Evolutionary conservation across 1,284 basidiomycete species (phyloP), one percentile per base, ranked within the genome.

Genomic region (Tylopilus sp.): DNA sequence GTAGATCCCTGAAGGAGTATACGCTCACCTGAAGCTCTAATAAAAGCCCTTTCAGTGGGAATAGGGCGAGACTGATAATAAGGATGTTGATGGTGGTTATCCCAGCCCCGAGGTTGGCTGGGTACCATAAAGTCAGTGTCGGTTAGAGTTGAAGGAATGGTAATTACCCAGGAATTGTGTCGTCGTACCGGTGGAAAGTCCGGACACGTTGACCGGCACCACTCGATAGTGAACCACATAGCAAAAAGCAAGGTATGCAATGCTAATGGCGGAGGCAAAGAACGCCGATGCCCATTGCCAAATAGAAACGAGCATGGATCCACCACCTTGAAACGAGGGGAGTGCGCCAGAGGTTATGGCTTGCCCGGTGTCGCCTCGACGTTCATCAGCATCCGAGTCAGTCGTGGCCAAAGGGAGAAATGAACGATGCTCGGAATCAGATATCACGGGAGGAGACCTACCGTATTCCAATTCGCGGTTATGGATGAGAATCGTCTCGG

Each of bases 181-280:
- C 12, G 36, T 23, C 2, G 34, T 28, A 30, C 16, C 11, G n/a
- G 25, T 10, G 3, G 43, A 26, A 21, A 47, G 28, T 4, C 43
- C 39, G 6, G 44, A 15, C 8, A 48, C 40, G 0, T 35, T 31
- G 16, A 34, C 53, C n/a, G 44, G 53, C 3, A 55, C 54, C 9
- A 56, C 33, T 11, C 30, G 54, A 37, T 56, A 46, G 30, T 55
- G 54, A 33, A 53, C 54, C 29, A 39, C 40, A 15, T 56, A 55
- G 18, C 54, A 55, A 30, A 55, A 55, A 1, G 44, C 21, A 19
- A 55, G 54, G 21, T 56, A 55, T 1, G 21, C 43, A 15, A 56
- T 28, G 5, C 23, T 46, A 8, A 55, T 35, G 8, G 19, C 6
- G 13, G 50, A 43, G 18, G 25, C n/a, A n/a, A n/a, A n/a, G n/a